A percentile compares a stretch with the other conserved stretches of the same genome.
These are phyloP conservation scores for Hansenula sp. DNA, from an alignment of 1,139 yeast genomes.

Conservation along the genomic window DNA sequence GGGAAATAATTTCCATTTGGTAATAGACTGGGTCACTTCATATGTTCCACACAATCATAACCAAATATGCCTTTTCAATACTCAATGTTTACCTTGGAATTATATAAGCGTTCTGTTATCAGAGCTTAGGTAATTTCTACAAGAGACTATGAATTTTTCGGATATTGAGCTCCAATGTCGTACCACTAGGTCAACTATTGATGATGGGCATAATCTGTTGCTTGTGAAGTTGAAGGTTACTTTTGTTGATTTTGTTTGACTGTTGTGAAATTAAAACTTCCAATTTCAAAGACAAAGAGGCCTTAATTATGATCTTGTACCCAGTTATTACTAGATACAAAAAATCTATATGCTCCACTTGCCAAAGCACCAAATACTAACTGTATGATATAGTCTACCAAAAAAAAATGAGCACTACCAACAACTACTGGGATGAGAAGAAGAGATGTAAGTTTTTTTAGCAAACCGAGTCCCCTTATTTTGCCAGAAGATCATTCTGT, in stretches of 20 bases:
- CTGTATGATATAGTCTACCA: background rate
- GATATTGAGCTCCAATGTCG: background rate
- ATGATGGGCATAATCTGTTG: background rate
- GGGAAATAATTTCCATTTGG: no score
- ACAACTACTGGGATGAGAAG: conserved; percentile 14
- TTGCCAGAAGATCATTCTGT: no score
- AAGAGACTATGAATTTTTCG: background rate
- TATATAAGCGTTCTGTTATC: conserved; percentile 4
- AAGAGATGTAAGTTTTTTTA: conserved; percentile 9
- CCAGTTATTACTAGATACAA: no score
- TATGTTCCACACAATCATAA: no score
- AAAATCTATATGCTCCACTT: no score
- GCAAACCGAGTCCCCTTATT: background rate
- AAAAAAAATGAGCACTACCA: conserved; percentile 10
- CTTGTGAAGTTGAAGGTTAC: background rate
- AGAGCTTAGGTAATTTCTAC: conserved; percentile 3
- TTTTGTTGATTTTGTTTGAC: no score
- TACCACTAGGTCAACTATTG: background rate
- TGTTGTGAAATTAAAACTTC: no score
- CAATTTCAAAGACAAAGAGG: no score
- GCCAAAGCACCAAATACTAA: background rate
- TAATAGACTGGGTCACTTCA: no score
- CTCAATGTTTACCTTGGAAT: conserved; percentile 1
- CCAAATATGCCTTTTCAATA: no score
- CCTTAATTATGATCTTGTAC: no score